These are phyloP conservation scores for Penicillium sp. DNA, from an alignment of 2,329 filamentous ascomycete genomes.

Conservation along the genomic window DNA sequence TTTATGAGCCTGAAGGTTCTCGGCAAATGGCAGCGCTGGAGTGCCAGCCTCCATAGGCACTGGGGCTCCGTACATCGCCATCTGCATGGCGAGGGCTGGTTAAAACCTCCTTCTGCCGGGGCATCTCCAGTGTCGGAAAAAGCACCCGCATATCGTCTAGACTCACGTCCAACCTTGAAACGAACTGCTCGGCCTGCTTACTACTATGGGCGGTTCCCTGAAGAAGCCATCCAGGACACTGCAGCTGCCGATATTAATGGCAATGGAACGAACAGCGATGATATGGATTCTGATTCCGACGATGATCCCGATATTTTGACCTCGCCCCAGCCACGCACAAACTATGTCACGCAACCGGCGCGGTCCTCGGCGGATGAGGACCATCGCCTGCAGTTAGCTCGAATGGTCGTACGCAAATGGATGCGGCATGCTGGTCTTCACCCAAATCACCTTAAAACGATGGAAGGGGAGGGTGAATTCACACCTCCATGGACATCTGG, in stretches of 20 bases:
- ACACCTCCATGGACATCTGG: slow-evolving; percentile 75
- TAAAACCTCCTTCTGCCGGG: slow-evolving; percentile 47
- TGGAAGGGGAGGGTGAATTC: slow-evolving; percentile 64
- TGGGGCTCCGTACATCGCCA: slow-evolving; percentile 69
- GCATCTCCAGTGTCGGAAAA: slow-evolving; percentile 33
- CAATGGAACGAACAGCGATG: slow-evolving; percentile 31
- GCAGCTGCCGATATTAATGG: neutral
- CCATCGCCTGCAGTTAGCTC: slow-evolving; percentile 65
- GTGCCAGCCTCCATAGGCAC: slow-evolving; percentile 63
- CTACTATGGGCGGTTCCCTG: slow-evolving; percentile 38
- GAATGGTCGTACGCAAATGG: slow-evolving; percentile 75
- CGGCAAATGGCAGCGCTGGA: slow-evolving; percentile 77
- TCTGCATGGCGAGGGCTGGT: slow-evolving; percentile 58
- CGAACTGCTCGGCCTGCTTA: slow-evolving; percentile 28
- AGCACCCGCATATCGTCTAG: slow-evolving; percentile 20
- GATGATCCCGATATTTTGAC: slow-evolving; percentile 45
- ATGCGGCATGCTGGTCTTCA: slow-evolving; percentile 68
- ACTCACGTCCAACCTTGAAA: slow-evolving; percentile 23
- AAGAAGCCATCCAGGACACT: slow-evolving; percentile 17
- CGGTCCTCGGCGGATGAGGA: slow-evolving; percentile 54
- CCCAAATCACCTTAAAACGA: slow-evolving; percentile 46
- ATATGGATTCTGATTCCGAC: slow-evolving; percentile 50
- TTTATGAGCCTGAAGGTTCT: slow-evolving; percentile 85
- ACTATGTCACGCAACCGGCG: slow-evolving; percentile 44
- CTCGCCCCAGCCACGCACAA: slow-evolving; percentile 35